Evolutionary conservation across 768 basidiomycete species (phyloP).

Genomic region (Tephrocybe sp.): DNA sequence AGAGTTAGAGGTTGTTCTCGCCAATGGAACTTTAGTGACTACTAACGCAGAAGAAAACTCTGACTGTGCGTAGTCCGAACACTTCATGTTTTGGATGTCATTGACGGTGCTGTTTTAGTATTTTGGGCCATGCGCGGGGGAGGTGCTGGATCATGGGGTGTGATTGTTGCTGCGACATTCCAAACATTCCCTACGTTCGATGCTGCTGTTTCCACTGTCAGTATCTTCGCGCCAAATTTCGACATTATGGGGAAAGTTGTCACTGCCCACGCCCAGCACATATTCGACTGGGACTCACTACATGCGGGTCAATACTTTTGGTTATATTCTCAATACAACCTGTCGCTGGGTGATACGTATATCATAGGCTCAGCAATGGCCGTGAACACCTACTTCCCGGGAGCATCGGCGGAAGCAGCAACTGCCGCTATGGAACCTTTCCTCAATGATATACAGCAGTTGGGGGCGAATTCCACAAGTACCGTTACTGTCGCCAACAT

Average conservation of each 20-base stretch:
- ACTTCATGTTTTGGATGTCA: not conserved
- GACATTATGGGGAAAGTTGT: conserved; percentile 21
- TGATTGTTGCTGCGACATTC: conserved; percentile 34
- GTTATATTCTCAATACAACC: not conserved
- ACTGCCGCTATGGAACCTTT: conserved; percentile 19
- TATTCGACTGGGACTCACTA: conserved; percentile 30
- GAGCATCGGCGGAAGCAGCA: conserved; percentile 13
- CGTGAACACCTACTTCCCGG: conserved; percentile 20
- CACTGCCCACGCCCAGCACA: conserved; percentile 31
- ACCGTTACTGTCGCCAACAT: conserved; percentile 4
- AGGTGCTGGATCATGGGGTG: conserved; percentile 33
- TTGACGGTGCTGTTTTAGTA: conserved; percentile 11
- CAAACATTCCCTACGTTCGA: conserved; percentile 32
- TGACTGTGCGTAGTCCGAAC: conserved; percentile 18
- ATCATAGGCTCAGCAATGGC: not conserved
- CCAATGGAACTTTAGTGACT: conserved; percentile 24
- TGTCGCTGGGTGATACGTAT: not conserved
- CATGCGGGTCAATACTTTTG: conserved; percentile 29
- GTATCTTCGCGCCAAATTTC: conserved; percentile 16
- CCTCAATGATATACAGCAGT: conserved; percentile 12
- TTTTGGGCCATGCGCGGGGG: conserved; percentile 27
- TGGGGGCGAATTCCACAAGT: conserved; percentile 15
- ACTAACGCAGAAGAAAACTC: conserved; percentile 22
- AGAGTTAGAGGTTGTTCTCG: conserved; percentile 28
- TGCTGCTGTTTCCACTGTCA: conserved; percentile 17